Evolutionary conservation across 805 yeast genomes (phyloP), one percentile per base, ranked within the genome.

Genomic region (Tetrapisispora nanseiensis): DNA sequence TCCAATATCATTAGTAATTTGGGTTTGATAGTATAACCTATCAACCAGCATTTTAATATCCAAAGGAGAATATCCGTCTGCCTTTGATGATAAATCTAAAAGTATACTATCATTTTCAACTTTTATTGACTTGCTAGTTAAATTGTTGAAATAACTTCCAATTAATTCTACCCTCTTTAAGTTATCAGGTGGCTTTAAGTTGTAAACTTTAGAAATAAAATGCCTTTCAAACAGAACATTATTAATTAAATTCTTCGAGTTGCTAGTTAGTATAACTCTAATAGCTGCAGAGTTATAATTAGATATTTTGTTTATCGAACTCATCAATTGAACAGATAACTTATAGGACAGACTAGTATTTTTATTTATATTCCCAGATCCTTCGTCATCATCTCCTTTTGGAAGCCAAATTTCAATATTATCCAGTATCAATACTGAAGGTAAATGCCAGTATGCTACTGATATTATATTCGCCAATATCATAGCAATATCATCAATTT

Each of bases 51-150:
- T 74, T 62, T 78, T 76, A 45, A 90, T 57, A 59, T 90, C 98
- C 21, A 78, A 76, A 0, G 97, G 95, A 23, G 85, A 74, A 57
- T 81, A 90, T 0, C 97, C 97, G 52, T 90, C 97, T 0, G 95
- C 83, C 41, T 80, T 90, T 29, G 75, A 48, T 0, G 81, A 71
- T 24, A 81, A 61, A 48, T 78, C 81, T 21, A 71, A 62, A 10
- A 72, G 44, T 34, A 72, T 68, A 43, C 77, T 65, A 3, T 57
- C 63, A 4, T 67, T 56, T 27, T 72, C 69, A 21, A 72, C 58
- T 1, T 44, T 29, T 27, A 72, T 43, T 0, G 51, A 52, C 6
- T 16, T 4, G 19, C 46, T 41, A 10, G 35, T 18, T n/a, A 61
- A 32, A 22, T 52, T 53, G 23, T 50, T 43, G 4, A 80, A 51